phyloP scores from a whole-genome alignment of 2,329 filamentous ascomycete species.

The Sporothrix inflata region DNA sequence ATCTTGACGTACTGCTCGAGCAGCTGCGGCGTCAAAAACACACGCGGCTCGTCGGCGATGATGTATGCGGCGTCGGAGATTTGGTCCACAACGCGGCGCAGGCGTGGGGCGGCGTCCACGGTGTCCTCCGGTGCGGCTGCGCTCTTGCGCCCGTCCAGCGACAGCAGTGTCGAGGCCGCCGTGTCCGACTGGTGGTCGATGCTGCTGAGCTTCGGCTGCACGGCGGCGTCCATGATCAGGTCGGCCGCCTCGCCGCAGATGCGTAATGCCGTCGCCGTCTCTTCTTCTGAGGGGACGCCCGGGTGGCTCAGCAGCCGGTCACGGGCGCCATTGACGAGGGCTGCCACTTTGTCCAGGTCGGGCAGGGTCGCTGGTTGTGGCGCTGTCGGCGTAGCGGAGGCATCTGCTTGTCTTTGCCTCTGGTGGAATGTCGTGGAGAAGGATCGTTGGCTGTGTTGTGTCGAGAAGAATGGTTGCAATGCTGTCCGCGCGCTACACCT shows the following conservation, averaged over 20 bases:
- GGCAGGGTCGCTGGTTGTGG: constrained; percentile 34
- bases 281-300: constrained; percentile 50
- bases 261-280: constrained; percentile 50
- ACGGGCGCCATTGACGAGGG: constrained; percentile 48
- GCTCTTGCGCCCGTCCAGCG: constrained; percentile 40
- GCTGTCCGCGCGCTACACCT: no score
- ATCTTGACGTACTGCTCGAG: constrained; percentile 76
- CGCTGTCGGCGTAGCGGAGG: not conserved
- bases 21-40: constrained; percentile 76
- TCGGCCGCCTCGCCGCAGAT: constrained; percentile 51
- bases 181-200: constrained; percentile 47
- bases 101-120: constrained; percentile 20
- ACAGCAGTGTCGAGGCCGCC: constrained; percentile 59
- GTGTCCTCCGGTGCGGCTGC: not conserved
- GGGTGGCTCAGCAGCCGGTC: constrained; percentile 50
- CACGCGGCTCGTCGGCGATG: constrained; percentile 72
- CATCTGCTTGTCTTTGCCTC: constrained; percentile 11
- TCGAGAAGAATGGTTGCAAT: not conserved
- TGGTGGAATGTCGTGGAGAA: constrained; percentile 15
- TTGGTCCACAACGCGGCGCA: constrained; percentile 52
- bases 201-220: constrained; percentile 48
- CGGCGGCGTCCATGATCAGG: constrained; percentile 39
- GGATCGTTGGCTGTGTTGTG: not conserved
- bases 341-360: constrained; percentile 47
- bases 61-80: constrained; percentile 67